Evolutionary conservation across 1,139 yeast genomes (phyloP), one percentile per base, ranked within the genome.

Genomic region (Blastobotrys elegans): DNA sequence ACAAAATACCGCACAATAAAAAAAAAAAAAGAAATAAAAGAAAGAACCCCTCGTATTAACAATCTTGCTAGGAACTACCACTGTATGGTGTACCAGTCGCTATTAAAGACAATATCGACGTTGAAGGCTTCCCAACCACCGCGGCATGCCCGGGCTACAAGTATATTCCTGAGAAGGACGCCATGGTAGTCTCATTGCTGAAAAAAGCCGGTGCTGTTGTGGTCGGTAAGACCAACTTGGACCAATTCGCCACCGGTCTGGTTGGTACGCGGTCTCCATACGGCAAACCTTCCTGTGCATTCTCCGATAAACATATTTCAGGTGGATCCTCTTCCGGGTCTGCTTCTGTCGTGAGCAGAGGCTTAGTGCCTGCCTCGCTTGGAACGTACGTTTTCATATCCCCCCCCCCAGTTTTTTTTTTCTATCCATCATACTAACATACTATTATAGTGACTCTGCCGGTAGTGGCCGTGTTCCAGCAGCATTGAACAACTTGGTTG

Each of bases 271-370:
- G 97, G 63, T 85, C 96, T 4, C 97, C 97, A 1, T 92, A 89
- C 62, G 97, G 98, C 5, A 76, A 79, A 56, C 85, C 96, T 4
- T 80, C 89, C 34, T 82, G 83, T 63, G 81, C 92, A 1, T 88
- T 90, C 64, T 74, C 84, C 56, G 69, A 74, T 38, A 73, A 79
- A 47, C 90, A 88, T 62, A 96, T 90, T 20, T 77, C 89, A 47
- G 97, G 98, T 39, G 98, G 98, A 22, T 88, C 96, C 6, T 83
- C 94, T 30, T 88, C 97, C 1, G 98, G 98, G n/a, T 86, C 96
- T 20, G 95, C 96, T 5, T 81, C 83, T 14, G 92, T 83, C 26
- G 97, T 88, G 18, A 89, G 89, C 17, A 74, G 89, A 56, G 97
- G 97, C 48, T 74, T 83, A 48, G 96, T 86, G 16, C 96, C 97